phyloP scores from a whole-genome alignment of 345 rosid species.

The Nasturtium officinale region DNA sequence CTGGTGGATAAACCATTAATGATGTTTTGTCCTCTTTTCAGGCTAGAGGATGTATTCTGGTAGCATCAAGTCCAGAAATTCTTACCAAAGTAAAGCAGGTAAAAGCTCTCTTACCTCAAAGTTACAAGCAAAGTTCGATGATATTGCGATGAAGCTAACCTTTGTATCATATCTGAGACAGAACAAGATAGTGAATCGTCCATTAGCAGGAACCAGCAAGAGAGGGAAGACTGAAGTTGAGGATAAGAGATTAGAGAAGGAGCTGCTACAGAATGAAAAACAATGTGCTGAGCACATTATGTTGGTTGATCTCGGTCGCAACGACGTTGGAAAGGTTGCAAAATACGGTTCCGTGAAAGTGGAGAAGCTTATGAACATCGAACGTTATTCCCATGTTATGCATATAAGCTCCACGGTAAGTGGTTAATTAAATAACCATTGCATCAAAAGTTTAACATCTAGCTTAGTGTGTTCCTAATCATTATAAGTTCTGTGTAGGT shows the following conservation, averaged over 20 bases:
- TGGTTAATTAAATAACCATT: neutral
- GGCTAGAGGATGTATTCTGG: conserved; percentile 88
- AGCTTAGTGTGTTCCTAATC: conserved; percentile 6
- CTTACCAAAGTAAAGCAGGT: conserved; percentile 87
- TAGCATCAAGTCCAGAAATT: conserved; percentile 95
- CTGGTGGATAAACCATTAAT: neutral
- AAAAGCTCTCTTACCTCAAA: conserved; percentile 10
- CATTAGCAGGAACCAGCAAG: conserved; percentile 79
- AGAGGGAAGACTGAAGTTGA: conserved; percentile 73
- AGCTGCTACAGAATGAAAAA: conserved; percentile 67
- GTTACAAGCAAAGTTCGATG: neutral
- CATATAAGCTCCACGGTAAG: conserved; percentile 95
- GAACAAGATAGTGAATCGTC: conserved; percentile 84
- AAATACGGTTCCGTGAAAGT: conserved; percentile 81
- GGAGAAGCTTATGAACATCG: conserved; percentile 88
- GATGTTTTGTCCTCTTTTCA: conserved; percentile 35
- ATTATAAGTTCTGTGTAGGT: conserved; percentile 50
- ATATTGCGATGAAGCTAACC: conserved; percentile 12
- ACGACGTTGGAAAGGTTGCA: conserved; percentile 92
- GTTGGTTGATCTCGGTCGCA: conserved; percentile 90
- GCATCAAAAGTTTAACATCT: neutral
- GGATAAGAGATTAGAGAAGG: conserved; percentile 56
- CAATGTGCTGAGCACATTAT: conserved; percentile 89
- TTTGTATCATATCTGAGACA: conserved; percentile 38
- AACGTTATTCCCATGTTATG: conserved; percentile 91